Base-by-base conservation (phyloP, 371 early-diverging fungal species). In the Apophysomyces sp. region DNA sequence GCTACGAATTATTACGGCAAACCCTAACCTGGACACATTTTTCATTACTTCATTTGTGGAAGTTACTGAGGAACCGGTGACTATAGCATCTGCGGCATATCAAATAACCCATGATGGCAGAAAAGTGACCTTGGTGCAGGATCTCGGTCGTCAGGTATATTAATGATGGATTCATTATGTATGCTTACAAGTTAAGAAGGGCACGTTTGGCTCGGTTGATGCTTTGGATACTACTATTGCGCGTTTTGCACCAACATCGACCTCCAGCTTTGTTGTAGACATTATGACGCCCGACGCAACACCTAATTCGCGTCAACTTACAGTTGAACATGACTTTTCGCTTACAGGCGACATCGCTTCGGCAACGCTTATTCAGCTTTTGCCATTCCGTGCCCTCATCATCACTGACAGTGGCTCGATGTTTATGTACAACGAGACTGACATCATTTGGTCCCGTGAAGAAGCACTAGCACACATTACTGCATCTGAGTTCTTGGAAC, bases 401-500 rank as follows among this genome's bases (percentile, higher is more conserved):
- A 75, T 76, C 2, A 78, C 85, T 6, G 79, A 82, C 39, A 71
- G 77, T 37, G 89, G 87, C 36, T 80, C 81, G 16, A 86, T 87
- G 0, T 86, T 88, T 18, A 68, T 83, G 40, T 81, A 82, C 49
- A 70, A 78, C 21, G 74, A 65, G 26, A 64, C 74, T 3, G 65
- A 66, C 8, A 28, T 79, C 4, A 52, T 78, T 6, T 97, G 97
- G 97, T 81, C 86, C 26, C 89, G 94, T 32, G 91, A 94, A 53
- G 97, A 97, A 72, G 81, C 92, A 13, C 78, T 96, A 62, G 85
- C 92, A 0, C 80, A 88, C 32, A 76, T 82, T 6, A 75, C 77
- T 1, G 84, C 84, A n/a, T 80, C 89, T 34, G 90, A 83, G 61
- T 93, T 94, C 66, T 67, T 96, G 54, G 94, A 94, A 44, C 78